Conservation (phyloP, 768 basidiomycete species). For the Rhodotorula graminis region DNA sequence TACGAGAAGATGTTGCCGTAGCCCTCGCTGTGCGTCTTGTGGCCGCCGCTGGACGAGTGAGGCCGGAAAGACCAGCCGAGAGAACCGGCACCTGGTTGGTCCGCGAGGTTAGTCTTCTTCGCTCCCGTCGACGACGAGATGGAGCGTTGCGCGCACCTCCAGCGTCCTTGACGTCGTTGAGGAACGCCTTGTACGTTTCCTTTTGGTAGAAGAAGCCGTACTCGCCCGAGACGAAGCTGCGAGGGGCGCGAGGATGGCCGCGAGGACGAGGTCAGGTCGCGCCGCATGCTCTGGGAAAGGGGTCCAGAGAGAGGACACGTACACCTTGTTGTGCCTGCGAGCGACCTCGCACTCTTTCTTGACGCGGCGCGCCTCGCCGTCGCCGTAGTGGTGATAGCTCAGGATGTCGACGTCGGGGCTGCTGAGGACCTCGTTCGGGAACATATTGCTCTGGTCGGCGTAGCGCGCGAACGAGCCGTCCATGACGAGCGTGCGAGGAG, state of each 20-base stretch:
- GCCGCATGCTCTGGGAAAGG: neutral
- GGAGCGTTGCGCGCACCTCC: conserved; percentile 13
- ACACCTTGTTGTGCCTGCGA: conserved; percentile 39
- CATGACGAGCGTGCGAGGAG: conserved; percentile 41
- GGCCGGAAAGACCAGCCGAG: conserved; percentile 43
- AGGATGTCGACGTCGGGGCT: conserved; percentile 35
- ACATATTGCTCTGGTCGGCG: conserved; percentile 34
- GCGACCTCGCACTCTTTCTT: conserved; percentile 40
- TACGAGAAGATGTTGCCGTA: conserved; percentile 30
- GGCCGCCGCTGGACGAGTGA: conserved; percentile 36
- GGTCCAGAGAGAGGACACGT: neutral
- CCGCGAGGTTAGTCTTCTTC: no score
- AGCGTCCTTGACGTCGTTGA: conserved; percentile 23
- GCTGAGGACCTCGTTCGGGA: conserved; percentile 34
- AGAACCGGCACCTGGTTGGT: conserved; percentile 33
- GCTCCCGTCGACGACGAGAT: no score
- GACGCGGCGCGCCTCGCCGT: conserved; percentile 37
- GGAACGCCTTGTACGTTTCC: conserved; percentile 35
- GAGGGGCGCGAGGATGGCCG: no score
- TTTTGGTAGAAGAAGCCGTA: conserved; percentile 40
- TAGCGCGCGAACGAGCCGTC: conserved; percentile 41
- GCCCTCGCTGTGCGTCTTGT: conserved; percentile 42
- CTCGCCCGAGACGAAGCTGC: conserved; percentile 42
- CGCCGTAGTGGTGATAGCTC: conserved; percentile 19
- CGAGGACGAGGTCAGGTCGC: no score